phyloP scores from a whole-genome alignment of 2,329 filamentous ascomycete genomes.

The Colletotrichum filicis region DNA sequence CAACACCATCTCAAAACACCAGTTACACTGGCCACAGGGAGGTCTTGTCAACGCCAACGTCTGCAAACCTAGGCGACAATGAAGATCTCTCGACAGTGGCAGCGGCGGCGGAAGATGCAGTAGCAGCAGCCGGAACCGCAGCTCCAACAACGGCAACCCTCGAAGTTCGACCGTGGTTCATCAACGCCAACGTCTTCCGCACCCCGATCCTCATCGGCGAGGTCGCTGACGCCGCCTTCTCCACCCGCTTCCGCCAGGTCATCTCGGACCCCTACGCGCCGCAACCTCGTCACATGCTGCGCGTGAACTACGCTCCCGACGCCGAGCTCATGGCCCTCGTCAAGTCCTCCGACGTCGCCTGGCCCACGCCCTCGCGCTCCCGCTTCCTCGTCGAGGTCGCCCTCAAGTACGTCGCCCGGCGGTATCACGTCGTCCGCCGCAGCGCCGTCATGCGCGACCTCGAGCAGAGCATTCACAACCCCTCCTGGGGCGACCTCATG shows the following conservation, averaged over 20 bases:
- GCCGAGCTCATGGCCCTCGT: constrained; percentile 41
- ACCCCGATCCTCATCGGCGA: constrained; percentile 48
- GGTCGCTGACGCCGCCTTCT: constrained; percentile 48
- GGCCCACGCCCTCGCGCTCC: constrained; percentile 51
- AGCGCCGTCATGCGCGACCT: constrained; percentile 49
- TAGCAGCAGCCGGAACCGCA: neutral
- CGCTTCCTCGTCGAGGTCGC: constrained; percentile 52
- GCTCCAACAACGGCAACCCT: constrained; percentile 17
- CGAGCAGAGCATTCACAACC: constrained; percentile 49
- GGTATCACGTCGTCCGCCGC: constrained; percentile 53
- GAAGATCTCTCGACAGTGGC: neutral
- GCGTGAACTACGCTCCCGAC: constrained; percentile 46
- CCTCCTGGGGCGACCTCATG: constrained; percentile 46
- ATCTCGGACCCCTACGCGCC: constrained; percentile 40
- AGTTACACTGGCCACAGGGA: constrained; percentile 2
- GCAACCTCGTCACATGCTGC: constrained; percentile 44
- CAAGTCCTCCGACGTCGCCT: constrained; percentile 43
- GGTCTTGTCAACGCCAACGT: neutral
- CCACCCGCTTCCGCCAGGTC: constrained; percentile 48
- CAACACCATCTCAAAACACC: neutral
- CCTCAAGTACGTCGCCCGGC: constrained; percentile 49
- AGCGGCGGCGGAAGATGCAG: too few species aligned
- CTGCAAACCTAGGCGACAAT: constrained; percentile 2
- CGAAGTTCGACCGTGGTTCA: constrained; percentile 45
- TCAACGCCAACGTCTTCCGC: constrained; percentile 44